Conservation (phyloP, 768 basidiomycete genomes). For the Trametes maxima region DNA sequence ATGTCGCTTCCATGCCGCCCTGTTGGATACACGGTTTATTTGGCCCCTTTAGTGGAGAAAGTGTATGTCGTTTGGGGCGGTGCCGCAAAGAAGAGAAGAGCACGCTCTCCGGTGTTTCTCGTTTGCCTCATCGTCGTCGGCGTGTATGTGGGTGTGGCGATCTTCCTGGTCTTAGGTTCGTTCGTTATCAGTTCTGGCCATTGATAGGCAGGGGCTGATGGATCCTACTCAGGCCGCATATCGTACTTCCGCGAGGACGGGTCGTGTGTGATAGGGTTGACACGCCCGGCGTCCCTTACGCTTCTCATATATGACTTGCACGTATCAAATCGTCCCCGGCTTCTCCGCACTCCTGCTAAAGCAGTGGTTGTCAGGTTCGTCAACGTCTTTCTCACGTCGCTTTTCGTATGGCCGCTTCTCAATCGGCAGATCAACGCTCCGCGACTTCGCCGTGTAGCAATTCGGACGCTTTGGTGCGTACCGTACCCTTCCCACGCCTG, state of each 20-base stretch:
- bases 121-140: constrained; percentile 40
- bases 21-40: background rate
- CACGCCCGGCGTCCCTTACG: constrained; percentile 44
- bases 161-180: constrained; percentile 43
- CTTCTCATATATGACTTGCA: constrained; percentile 52
- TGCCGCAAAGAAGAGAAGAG: constrained; percentile 35
- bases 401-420: constrained; percentile 52
- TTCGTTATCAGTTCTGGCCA: background rate
- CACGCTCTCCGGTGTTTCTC: constrained; percentile 46
- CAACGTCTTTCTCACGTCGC: constrained; percentile 41
- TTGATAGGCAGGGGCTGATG: background rate
- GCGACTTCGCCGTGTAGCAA: constrained; percentile 41
- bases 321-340: constrained; percentile 25
- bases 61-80: constrained; percentile 51
- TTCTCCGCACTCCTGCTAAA: background rate
- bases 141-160: constrained; percentile 43
- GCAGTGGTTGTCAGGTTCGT: constrained; percentile 28
- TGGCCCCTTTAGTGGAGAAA: constrained; percentile 40
- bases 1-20: background rate
- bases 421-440: constrained; percentile 38
- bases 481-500: background rate
- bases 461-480: constrained; percentile 46
- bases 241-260: constrained; percentile 40
- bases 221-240: constrained; percentile 36
- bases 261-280: constrained; percentile 51